phyloP scores from a whole-genome alignment of 148 eudicot genomes.

The Vaccinium darrowii region DNA sequence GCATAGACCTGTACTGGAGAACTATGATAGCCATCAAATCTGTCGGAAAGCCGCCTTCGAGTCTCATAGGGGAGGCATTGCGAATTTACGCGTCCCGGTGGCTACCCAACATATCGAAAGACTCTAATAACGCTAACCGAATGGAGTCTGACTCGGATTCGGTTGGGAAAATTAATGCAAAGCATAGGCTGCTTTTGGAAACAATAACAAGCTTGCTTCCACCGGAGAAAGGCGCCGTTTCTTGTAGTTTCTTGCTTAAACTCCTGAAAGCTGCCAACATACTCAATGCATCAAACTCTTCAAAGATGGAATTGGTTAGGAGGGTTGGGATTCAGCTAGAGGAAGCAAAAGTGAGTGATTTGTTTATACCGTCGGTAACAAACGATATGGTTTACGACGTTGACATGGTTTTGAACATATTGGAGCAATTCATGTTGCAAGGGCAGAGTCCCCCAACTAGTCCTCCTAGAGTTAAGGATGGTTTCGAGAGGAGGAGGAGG shows the following conservation, averaged over 20 bases:
- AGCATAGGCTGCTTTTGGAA: constrained; percentile 54
- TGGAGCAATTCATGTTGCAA: constrained; percentile 65
- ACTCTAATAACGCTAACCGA: constrained; percentile 22
- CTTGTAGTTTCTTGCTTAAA: constrained; percentile 68
- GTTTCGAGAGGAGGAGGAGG: constrained; percentile 54
- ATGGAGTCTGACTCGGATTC: constrained; percentile 26
- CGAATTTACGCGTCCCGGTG: constrained; percentile 69
- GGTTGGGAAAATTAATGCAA: constrained; percentile 31
- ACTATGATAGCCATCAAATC: constrained; percentile 77
- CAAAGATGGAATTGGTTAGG: constrained; percentile 69
- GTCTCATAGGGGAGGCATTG: constrained; percentile 72
- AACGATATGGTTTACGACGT: constrained; percentile 52
- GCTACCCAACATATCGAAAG: constrained; percentile 46
- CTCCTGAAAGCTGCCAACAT: constrained; percentile 62
- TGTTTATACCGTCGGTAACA: constrained; percentile 45
- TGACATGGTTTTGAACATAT: constrained; percentile 56
- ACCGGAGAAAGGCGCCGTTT: constrained; percentile 54
- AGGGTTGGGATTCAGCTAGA: constrained; percentile 66
- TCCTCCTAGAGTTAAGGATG: constrained; percentile 52
- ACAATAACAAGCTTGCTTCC: constrained; percentile 77
- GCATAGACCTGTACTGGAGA: constrained; percentile 77
- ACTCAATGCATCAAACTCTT: constrained; percentile 48
- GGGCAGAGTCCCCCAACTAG: constrained; percentile 74
- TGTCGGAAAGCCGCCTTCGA: constrained; percentile 48
- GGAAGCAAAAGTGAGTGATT: constrained; percentile 62